Evolutionary conservation across 75 land plant species (phyloP).

Genomic region (Pseudotsuga menziesii): DNA sequence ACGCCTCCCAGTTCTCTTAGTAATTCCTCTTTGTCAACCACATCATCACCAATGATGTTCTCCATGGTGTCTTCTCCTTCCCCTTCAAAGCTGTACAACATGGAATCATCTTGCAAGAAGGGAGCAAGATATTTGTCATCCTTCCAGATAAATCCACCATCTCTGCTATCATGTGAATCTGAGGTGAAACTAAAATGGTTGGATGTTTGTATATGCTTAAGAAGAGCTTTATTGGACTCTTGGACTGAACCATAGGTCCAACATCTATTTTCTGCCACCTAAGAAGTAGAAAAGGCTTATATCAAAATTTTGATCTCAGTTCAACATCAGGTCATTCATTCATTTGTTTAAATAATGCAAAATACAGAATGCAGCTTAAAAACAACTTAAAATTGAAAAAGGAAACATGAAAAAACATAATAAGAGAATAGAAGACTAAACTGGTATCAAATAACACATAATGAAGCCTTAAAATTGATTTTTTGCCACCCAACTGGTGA

Average conservation of each 20-base stretch:
- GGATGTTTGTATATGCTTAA: conserved; percentile 37
- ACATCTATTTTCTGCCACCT: conserved; percentile 66
- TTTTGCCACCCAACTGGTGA: no score
- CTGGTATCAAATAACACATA: background rate
- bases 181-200: background rate
- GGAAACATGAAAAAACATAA: background rate
- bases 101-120: conserved; percentile 65
- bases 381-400: background rate
- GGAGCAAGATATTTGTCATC: conserved; percentile 78
- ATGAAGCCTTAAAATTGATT: background rate
- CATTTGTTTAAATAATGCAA: background rate
- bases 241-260: conserved; percentile 56
- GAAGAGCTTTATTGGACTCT: conserved; percentile 37
- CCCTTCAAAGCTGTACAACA: conserved; percentile 66
- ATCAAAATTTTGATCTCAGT: background rate
- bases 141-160: conserved; percentile 36
- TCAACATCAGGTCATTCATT: background rate
- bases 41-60: conserved; percentile 1
- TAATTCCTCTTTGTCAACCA: conserved; percentile 37
- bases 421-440: no score
- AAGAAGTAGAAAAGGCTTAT: conserved; percentile 8
- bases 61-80: conserved; percentile 51
- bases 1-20: conserved; percentile 14
- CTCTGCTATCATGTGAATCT: background rate
- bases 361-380: background rate